Evolutionary conservation across 805 yeast species (phyloP).

Genomic region (Yarrowia keelungensis): DNA sequence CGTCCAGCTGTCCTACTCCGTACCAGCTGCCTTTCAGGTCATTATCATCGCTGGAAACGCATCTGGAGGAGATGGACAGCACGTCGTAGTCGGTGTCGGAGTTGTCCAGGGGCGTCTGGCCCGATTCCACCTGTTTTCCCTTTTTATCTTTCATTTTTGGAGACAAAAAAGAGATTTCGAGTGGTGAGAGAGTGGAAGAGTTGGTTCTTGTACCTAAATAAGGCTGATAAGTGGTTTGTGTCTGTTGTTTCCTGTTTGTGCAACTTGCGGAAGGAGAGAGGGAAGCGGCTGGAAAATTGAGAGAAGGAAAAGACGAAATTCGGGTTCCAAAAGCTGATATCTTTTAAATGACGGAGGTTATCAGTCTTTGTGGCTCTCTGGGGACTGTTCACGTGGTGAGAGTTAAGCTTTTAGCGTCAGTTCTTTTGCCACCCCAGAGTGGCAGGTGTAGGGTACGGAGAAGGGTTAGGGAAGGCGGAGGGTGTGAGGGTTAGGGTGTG

Average conservation of each 20-base stretch:
- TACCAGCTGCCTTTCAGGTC: slow-evolving; percentile 25
- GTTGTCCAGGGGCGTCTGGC: slow-evolving; percentile 15
- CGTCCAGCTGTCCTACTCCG: slow-evolving; percentile 29
- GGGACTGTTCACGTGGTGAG: slow-evolving; percentile 35
- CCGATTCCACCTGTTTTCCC: slow-evolving; percentile 14
- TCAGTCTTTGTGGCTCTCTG: slow-evolving; percentile 26
- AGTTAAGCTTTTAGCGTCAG: slow-evolving; percentile 36
- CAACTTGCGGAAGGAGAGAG: too few species aligned
- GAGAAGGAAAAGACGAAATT: background rate
- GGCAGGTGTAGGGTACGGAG: slow-evolving; percentile 15
- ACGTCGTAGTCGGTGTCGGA: slow-evolving; percentile 37
- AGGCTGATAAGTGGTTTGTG: slow-evolving; percentile 14
- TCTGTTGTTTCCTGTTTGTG: background rate
- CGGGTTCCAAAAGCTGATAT: background rate
- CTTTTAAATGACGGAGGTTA: slow-evolving; percentile 20
- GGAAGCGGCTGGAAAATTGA: too few species aligned
- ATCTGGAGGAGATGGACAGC: slow-evolving; percentile 30
- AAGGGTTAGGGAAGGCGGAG: too few species aligned
- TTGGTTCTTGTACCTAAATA: background rate
- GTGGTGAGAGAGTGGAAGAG: background rate
- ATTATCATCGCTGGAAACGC: slow-evolving; percentile 27
- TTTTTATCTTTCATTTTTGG: slow-evolving; percentile 19
- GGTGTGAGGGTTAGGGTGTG: too few species aligned
- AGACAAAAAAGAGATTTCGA: background rate
- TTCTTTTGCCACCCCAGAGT: slow-evolving; percentile 37